Evolutionary conservation across 2,329 filamentous ascomycete genomes (phyloP), one percentile per base, ranked within the genome.

Genomic region (Alternaria triticina): DNA sequence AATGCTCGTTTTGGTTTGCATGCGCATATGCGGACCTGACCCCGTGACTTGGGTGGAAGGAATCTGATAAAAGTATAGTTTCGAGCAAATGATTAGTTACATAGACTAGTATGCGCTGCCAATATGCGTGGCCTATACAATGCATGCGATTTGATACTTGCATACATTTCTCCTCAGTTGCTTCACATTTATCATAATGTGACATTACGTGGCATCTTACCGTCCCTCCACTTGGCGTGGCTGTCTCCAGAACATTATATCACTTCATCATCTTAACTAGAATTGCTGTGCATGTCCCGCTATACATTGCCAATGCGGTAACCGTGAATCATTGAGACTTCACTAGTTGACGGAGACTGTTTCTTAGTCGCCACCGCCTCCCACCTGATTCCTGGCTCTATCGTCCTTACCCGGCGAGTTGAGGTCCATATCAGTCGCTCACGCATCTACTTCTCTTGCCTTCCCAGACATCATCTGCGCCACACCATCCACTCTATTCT

Each of bases 21-120:
- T 63, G 67, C 66, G 64, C 65, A 71, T 64, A 68, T 67, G 62
- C 66, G 58, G 49, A 62, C 67, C 55, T 54, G 51, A 65, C 67
- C 51, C 57, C 54, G 64, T 67, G 75, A 77, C 75, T 72, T 74
- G 76, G 77, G 76, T 68, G 65, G 66, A 74, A 73, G 74, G 77
- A 77, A 77, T 75, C 70, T 69, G 62, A 73, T 69, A 78, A 79
- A 78, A 77, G 76, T 74, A 76, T 62, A 71, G 66, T 75, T 75
- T 71, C 55, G 66, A 73, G 71, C 69, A 74, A 67, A 75, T 74
- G 69, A 67, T 70, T 70, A 72, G 71, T 65, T 76, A 68, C 57
- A 76, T 78, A 78, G 75, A 77, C 62, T 74, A 74, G 69, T 61
- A 63, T 68, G 70, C 62, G 67, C 70, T 62, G 60, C 61, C 63